Evolutionary conservation across 305 asterid genomes (phyloP).

Genomic region (Fraxinus floribunda): DNA sequence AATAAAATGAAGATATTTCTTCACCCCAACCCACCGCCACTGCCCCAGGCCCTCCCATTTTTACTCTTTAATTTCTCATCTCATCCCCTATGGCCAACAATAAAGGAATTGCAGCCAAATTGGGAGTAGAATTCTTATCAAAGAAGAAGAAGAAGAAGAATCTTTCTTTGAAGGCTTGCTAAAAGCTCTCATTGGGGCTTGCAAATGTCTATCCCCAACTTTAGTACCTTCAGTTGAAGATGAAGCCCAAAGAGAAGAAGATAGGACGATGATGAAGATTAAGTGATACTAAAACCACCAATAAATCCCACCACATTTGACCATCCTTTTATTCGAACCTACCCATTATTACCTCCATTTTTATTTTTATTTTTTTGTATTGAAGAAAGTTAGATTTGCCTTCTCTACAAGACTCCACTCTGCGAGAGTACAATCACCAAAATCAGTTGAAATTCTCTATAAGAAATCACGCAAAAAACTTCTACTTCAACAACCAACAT

Average conservation of each 20-base stretch:
- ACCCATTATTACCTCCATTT: constrained; percentile 21
- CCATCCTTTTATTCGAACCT: constrained; percentile 47
- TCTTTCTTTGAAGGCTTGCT: constrained; percentile 42
- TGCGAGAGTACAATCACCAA: constrained; percentile 60
- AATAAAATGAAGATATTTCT: background rate
- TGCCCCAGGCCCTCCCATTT: background rate
- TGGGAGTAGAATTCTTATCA: constrained; percentile 35
- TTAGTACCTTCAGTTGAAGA: constrained; percentile 30
- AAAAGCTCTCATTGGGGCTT: constrained; percentile 57
- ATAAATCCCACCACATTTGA: constrained; percentile 45
- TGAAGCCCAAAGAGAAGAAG: constrained; percentile 29
- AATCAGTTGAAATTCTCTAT: constrained; percentile 62
- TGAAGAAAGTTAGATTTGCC: constrained; percentile 34
- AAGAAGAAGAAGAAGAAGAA: constrained; percentile 14
- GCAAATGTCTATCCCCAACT: constrained; percentile 66
- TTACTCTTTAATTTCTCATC: constrained; percentile 32
- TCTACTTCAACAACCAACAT: constrained; percentile 67
- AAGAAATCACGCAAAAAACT: constrained; percentile 63
- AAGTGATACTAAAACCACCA: background rate
- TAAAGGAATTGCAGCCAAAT: constrained; percentile 50
- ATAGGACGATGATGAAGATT: constrained; percentile 27
- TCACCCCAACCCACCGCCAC: background rate
- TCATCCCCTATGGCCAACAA: constrained; percentile 45
- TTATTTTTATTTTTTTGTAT: constrained; percentile 12
- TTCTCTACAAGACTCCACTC: constrained; percentile 66